phyloP scores from a whole-genome alignment of 2,329 filamentous ascomycete genomes.

The Graphilbum ipis-grandicollis region DNA sequence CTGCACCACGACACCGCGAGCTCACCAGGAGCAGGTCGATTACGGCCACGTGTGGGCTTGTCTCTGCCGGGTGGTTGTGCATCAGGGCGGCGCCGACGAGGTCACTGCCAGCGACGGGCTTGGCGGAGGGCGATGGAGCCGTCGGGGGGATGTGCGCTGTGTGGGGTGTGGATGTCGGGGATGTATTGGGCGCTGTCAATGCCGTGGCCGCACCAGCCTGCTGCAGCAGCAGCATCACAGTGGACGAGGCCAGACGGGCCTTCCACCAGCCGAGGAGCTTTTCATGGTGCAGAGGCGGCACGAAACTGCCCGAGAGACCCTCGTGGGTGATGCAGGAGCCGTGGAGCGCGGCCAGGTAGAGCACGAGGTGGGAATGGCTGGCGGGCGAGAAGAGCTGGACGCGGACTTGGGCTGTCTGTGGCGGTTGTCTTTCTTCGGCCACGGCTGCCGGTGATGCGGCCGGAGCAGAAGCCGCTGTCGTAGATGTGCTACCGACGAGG shows the following conservation, averaged over 20 bases:
- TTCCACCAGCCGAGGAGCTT: conserved; percentile 42
- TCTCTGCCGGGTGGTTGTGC: conserved; percentile 31
- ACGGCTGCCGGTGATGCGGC: too few species aligned
- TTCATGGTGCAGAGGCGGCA: conserved; percentile 37
- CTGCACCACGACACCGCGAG: conserved; percentile 28
- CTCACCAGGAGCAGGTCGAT: conserved; percentile 43
- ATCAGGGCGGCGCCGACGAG: conserved; percentile 41
- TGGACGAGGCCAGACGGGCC: conserved; percentile 28
- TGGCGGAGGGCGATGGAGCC: conserved; percentile 8
- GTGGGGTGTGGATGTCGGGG: neutral
- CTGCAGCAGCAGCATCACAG: conserved; percentile 32
- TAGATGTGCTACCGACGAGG: too few species aligned
- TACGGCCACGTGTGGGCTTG: conserved; percentile 32
- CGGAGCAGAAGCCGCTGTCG: too few species aligned
- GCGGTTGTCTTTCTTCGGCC: too few species aligned
- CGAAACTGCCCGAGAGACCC: conserved; percentile 37
- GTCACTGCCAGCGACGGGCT: conserved; percentile 22
- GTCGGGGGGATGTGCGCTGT: neutral
- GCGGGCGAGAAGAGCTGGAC: conserved; percentile 21
- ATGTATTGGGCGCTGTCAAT: neutral
- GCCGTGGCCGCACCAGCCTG: conserved; percentile 11
- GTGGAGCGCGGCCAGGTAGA: conserved; percentile 40
- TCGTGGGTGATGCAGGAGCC: conserved; percentile 40
- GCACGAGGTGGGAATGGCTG: conserved; percentile 32
- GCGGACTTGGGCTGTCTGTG: neutral